Conservation (phyloP, 2,329 filamentous ascomycete genomes). For the Stagonosporopsis vannaccii region DNA sequence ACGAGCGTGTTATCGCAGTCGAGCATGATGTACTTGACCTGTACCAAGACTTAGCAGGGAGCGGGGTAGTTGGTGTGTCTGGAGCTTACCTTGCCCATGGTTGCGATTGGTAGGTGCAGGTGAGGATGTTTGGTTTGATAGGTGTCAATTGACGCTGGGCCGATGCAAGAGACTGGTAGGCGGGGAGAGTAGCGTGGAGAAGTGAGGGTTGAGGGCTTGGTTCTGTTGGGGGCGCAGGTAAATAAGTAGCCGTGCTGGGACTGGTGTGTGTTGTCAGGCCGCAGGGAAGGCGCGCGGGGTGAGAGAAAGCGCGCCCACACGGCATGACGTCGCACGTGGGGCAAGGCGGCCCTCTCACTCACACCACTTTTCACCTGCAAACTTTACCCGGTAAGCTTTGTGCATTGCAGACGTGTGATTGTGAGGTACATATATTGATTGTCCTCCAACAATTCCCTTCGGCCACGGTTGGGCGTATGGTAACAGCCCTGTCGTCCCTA, state of each 20-base stretch:
- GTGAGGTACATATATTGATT: not conserved
- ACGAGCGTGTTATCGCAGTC: slow-evolving; percentile 88
- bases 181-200: slow-evolving; percentile 4
- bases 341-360: slow-evolving; percentile 15
- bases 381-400: slow-evolving; percentile 14
- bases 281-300: slow-evolving; percentile 23
- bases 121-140: slow-evolving; percentile 17
- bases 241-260: slow-evolving; percentile 32
- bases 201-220: slow-evolving; percentile 6
- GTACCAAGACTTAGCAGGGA: slow-evolving; percentile 27
- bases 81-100: slow-evolving; percentile 42
- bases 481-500: not conserved
- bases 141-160: slow-evolving; percentile 31
- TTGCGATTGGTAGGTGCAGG: slow-evolving; percentile 26
- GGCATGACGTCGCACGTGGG: slow-evolving; percentile 37
- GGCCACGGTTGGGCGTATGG: not conserved
- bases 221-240: slow-evolving; percentile 33
- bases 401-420: not conserved
- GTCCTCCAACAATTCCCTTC: not conserved
- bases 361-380: slow-evolving; percentile 17
- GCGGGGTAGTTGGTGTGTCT: slow-evolving; percentile 22
- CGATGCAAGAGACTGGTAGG: slow-evolving; percentile 19
- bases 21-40: slow-evolving; percentile 61
- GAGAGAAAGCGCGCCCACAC: slow-evolving; percentile 20
- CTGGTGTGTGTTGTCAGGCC: slow-evolving; percentile 37